Base-by-base conservation (phyloP, 352 stramenopile species). In the Pythium biforme region DNA sequence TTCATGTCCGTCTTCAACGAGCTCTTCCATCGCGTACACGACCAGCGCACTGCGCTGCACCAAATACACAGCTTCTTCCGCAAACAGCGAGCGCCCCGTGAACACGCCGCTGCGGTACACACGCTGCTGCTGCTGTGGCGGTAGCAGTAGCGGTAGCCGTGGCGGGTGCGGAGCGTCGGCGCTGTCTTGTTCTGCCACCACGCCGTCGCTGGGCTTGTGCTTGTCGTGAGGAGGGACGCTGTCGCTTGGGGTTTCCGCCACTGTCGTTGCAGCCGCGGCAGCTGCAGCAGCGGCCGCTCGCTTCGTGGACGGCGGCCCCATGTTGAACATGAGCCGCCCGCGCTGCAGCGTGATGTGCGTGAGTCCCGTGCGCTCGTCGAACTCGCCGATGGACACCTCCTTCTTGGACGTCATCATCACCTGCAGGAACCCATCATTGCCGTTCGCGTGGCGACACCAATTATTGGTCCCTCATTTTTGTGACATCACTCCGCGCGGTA, bases 261-360 rank as follows among this genome's bases (percentile, higher is more conserved):
- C n/a, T n/a, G n/a, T n/a, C n/a, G n/a, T n/a, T n/a, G n/a, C n/a
- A n/a, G n/a, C n/a, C n/a, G n/a, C n/a, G n/a, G n/a, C n/a, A n/a
- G 55, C 27, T 9, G 31, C 17, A 20, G 51, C 15, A 15, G 37
- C 31, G n/a, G 61, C 54, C 29, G 51, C 53, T 29, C 58, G 47
- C 59, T 79, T 88, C 76, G 63, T 71, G 70, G 45, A 64, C 41
- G 27, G 72, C 75, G 26, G 73, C 4, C 85, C 85, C 78, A 92
- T 89, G 63, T 91, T 83, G 58, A 92, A 92, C 15, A 91, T 72
- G 62, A 89, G 58, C 8, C 83, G 79, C 0, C 85, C 85, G 19
- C 80, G 83, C 64, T 94, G 85, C 20, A 76, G 69, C 55, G 81
- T 91, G 27, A 94, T 69, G 55, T 81, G 68, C 41, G 81, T 91